Base-by-base conservation (phyloP, 257 asterid genomes). In the Handroanthus guayacan region DNA sequence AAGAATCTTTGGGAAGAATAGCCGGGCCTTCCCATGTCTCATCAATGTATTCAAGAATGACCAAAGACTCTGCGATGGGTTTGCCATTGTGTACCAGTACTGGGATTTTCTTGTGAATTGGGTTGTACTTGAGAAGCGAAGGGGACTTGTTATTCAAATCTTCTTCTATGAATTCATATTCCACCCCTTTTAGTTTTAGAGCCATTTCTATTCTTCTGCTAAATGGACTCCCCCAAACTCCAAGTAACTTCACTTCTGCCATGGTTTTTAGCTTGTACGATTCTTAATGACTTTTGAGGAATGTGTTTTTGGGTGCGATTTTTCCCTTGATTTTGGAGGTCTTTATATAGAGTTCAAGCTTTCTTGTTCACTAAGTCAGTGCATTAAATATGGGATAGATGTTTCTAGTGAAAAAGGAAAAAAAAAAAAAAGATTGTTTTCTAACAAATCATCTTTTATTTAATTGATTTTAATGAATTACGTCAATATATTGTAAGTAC, bases 151-250 rank as follows among this genome's bases (percentile, higher is more conserved):
- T 64, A 0, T 9, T 4, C 58, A 39, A 45, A 3, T 88, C 89
- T 82, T 87, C 92, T 75, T 76, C 89, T 80, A 69, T 87, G 45
- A 81, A 85, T 82, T 85, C 90, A n/a, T 73, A 48, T 61, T 77
- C 90, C 67, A 71, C 90, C 5, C 87, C 90, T 4, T 6, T 31
- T 64, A 69, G 36, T 6, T 75, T 75, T 1, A 75, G 37, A 20
- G 69, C 77, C 78, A 74, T 36, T 72, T 82, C 85, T 44, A 84
- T 84, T 43, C 45, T 41, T 8, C 45, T 2, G 45, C 45, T 41
- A 41, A 2, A 41, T 41, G 45, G 7, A 8, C 45, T 41, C 8
- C 1, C 5, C 45, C 45, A 41, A 41, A 8, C 8, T 8, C 45
- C 45, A 41, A 41, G 4, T 25, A 89, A 10, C 64, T 89, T 81